Conservation (phyloP, 805 yeast genomes). For the Kazachstania bromeliacearum region DNA sequence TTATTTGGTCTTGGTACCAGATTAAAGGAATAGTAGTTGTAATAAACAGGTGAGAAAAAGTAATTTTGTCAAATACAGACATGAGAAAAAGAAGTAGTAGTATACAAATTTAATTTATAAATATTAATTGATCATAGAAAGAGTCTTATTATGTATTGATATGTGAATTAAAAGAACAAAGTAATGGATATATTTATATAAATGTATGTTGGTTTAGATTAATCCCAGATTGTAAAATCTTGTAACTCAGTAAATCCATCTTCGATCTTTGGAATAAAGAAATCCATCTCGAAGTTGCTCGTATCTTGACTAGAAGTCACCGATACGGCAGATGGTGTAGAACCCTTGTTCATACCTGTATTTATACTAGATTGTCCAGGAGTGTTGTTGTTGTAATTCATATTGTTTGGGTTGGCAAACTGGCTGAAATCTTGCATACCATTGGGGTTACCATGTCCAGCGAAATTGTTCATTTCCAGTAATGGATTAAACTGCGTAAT, state of each 20-base stretch:
- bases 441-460: background rate
- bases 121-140: too few relatives aligned
- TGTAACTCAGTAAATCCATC: slow-evolving; percentile 24
- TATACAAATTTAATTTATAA: too few relatives aligned
- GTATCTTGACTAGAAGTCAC: background rate
- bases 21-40: too few relatives aligned
- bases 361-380: background rate
- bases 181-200: too few relatives aligned
- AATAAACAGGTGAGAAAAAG: too few relatives aligned
- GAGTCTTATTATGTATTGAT: too few relatives aligned
- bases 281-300: slow-evolving; percentile 2
- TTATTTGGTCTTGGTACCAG: too few relatives aligned
- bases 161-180: too few relatives aligned
- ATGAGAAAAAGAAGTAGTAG: too few relatives aligned
- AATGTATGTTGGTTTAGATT: too few relatives aligned
- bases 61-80: too few relatives aligned
- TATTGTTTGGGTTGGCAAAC: background rate
- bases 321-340: background rate
- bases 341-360: background rate
- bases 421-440: too few relatives aligned
- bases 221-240: slow-evolving; percentile 27
- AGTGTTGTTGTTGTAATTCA: background rate
- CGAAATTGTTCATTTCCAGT: slow-evolving; percentile 2
- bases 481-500: slow-evolving; percentile 6
- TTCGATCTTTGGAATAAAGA: slow-evolving; percentile 9